phyloP scores from a whole-genome alignment of 106 monocot species.

The Allium fistulosum region DNA sequence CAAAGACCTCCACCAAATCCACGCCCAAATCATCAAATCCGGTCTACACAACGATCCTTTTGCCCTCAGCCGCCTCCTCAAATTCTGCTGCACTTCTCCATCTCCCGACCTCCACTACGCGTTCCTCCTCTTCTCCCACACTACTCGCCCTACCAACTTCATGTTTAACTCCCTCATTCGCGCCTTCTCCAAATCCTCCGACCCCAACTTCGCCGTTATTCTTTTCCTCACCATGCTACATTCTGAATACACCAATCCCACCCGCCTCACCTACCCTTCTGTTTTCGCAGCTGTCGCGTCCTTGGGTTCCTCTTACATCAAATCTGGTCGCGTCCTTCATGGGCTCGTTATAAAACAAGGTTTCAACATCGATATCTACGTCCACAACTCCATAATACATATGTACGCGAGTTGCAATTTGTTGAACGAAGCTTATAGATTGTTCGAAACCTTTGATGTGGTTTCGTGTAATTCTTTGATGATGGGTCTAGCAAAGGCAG shows the following conservation, averaged over 20 bases:
- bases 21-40: slow-evolving; percentile 46
- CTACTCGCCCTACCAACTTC: slow-evolving; percentile 28
- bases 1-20: slow-evolving; percentile 46
- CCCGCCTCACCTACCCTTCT: slow-evolving; percentile 37
- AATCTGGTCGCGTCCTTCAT: slow-evolving; percentile 34
- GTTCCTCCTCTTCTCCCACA: slow-evolving; percentile 29
- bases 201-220: slow-evolving; percentile 25
- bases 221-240: slow-evolving; percentile 40
- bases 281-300: slow-evolving; percentile 28
- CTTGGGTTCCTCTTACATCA: background rate
- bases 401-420: slow-evolving; percentile 43
- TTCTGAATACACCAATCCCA: slow-evolving; percentile 7
- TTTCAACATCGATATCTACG: slow-evolving; percentile 15
- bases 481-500: slow-evolving; percentile 23
- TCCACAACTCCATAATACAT: slow-evolving; percentile 37
- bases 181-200: slow-evolving; percentile 26
- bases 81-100: slow-evolving; percentile 39
- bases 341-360: slow-evolving; percentile 41
- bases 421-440: slow-evolving; percentile 7
- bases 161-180: slow-evolving; percentile 50
- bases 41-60: slow-evolving; percentile 34
- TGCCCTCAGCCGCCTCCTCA: slow-evolving; percentile 31
- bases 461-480: slow-evolving; percentile 56
- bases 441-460: slow-evolving; percentile 31
- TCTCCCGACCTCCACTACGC: slow-evolving; percentile 30